Conservation (phyloP, 768 basidiomycete species). For the Psilocybe azurescens region DNA sequence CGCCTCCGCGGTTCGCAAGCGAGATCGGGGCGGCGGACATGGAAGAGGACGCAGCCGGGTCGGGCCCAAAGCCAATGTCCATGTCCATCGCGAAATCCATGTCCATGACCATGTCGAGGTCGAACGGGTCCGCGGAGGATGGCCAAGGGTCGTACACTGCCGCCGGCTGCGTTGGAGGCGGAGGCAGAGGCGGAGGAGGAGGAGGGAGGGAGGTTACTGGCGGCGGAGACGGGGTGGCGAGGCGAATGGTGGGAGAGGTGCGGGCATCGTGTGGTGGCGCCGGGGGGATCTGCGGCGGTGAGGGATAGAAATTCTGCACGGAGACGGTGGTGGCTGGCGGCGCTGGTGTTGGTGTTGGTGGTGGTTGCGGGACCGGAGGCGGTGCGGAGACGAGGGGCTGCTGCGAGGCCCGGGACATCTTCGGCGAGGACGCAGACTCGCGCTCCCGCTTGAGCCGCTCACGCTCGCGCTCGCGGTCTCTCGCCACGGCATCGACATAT, state of each 20-base stretch:
- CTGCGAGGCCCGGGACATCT: constrained; percentile 29
- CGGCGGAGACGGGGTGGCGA: neutral
- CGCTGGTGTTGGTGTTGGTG: constrained; percentile 11
- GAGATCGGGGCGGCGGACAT: too few species aligned
- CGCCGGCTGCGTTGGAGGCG: neutral
- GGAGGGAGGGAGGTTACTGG: neutral
- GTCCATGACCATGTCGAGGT: constrained; percentile 48
- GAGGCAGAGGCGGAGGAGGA: constrained; percentile 9
- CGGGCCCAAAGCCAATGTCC: neutral
- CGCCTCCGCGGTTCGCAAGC: too few species aligned
- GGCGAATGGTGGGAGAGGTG: constrained; percentile 29
- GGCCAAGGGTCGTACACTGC: neutral
- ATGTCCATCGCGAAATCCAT: constrained; percentile 23
- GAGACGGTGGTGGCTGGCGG: constrained; percentile 25
- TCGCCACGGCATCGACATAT: constrained; percentile 78
- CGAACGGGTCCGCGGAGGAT: neutral
- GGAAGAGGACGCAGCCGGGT: too few species aligned
- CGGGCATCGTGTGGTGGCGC: constrained; percentile 17
- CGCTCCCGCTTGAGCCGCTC: constrained; percentile 74
- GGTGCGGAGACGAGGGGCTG: constrained; percentile 27
- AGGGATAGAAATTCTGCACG: constrained; percentile 59
- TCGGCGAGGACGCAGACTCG: constrained; percentile 48
- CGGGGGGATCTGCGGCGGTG: constrained; percentile 58
- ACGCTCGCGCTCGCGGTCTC: constrained; percentile 79
- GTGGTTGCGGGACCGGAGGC: constrained; percentile 8